These are phyloP conservation scores for Acanthamoeba healyi DNA, from an alignment of 208 protist genomes.

Conservation along the genomic window DNA sequence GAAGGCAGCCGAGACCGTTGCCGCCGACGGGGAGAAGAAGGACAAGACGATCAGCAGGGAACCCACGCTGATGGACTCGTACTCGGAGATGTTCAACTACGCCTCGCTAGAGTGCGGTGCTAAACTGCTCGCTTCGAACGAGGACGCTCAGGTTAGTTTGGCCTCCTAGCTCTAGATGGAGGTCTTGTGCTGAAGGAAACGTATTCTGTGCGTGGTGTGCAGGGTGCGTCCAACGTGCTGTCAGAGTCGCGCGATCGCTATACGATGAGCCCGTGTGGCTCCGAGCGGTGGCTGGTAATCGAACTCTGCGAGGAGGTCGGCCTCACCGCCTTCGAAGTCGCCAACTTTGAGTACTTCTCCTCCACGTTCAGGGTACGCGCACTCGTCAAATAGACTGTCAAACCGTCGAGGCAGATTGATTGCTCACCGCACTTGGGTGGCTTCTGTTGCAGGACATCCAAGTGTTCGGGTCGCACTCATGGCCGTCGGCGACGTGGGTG, in stretches of 20 bases:
- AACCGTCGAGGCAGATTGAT: too few relatives aligned
- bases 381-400: too few relatives aligned
- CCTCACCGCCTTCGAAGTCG: constrained; percentile 76
- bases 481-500: constrained; percentile 77
- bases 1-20: too few relatives aligned
- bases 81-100: constrained; percentile 80
- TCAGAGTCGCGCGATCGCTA: constrained; percentile 77
- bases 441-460: constrained; percentile 71
- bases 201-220: too few relatives aligned
- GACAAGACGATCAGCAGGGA: background rate
- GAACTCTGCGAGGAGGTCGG: constrained; percentile 83
- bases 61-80: constrained; percentile 18
- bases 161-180: too few relatives aligned
- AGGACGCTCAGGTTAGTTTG: constrained; percentile 76
- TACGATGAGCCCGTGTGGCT: constrained; percentile 76
- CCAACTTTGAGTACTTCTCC: constrained; percentile 83
- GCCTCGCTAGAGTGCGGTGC: constrained; percentile 82
- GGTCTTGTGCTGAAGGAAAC: too few relatives aligned
- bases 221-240: constrained; percentile 69
- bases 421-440: too few relatives aligned
- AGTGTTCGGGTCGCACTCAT: constrained; percentile 56
- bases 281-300: constrained; percentile 77
- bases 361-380: constrained; percentile 77
- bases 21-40: background rate
- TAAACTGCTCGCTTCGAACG: constrained; percentile 77